These are phyloP conservation scores for Vigna reflexopilosa DNA, from an alignment of 306 rosid species.

Conservation along the genomic window DNA sequence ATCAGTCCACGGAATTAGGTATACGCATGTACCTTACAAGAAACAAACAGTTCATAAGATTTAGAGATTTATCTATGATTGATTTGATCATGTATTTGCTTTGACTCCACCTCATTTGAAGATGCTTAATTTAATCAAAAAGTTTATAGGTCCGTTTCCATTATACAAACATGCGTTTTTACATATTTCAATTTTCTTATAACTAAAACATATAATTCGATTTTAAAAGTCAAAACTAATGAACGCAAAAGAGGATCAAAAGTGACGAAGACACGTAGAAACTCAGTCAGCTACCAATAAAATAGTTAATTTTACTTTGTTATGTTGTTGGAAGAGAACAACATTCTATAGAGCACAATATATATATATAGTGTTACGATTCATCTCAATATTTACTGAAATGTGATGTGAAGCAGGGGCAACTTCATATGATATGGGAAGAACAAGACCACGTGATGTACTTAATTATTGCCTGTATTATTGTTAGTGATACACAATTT, in stretches of 20 bases:
- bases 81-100: neutral
- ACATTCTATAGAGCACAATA: too few species aligned
- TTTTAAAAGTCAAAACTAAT: neutral
- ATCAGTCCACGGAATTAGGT: neutral
- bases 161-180: too few species aligned
- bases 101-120: neutral
- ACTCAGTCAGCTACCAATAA: too few species aligned
- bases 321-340: too few species aligned
- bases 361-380: too few species aligned
- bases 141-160: neutral
- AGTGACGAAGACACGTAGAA: too few species aligned
- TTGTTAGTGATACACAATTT: neutral
- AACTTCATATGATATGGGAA: slow-evolving; percentile 19
- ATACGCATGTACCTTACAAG: neutral
- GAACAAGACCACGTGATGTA: slow-evolving; percentile 29
- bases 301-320: too few species aligned
- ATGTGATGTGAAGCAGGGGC: neutral
- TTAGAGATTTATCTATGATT: neutral
- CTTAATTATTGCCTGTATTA: slow-evolving; percentile 23
- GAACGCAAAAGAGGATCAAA: too few species aligned
- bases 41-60: neutral
- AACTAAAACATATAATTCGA: too few species aligned
- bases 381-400: too few species aligned
- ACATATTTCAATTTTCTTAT: too few species aligned
- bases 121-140: neutral